Conservation (phyloP, 768 basidiomycete genomes). For the Termitomyces sp. region DNA sequence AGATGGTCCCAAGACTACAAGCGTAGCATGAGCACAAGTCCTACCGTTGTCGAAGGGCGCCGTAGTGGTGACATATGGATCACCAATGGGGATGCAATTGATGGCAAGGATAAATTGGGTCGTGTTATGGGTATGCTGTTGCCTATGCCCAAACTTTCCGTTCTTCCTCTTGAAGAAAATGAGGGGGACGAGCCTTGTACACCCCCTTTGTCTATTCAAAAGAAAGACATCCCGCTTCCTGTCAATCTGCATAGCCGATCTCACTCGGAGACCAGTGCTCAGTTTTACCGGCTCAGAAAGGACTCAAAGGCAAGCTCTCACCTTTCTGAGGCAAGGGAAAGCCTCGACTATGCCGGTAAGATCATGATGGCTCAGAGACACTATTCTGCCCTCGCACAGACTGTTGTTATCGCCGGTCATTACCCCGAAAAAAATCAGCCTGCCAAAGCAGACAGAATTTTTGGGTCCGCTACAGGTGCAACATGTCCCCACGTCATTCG, state of each 20-base stretch:
- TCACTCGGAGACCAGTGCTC: constrained; percentile 52
- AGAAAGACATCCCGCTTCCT: constrained; percentile 43
- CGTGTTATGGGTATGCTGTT: constrained; percentile 62
- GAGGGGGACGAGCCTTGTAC: constrained; percentile 41
- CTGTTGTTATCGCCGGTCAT: constrained; percentile 46
- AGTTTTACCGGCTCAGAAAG: constrained; percentile 49
- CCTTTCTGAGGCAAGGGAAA: constrained; percentile 48
- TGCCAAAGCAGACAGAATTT: constrained; percentile 26
- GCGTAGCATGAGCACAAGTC: constrained; percentile 57
- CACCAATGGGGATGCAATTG: constrained; percentile 66
- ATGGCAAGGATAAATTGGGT: constrained; percentile 58
- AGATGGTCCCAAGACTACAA: constrained; percentile 57
- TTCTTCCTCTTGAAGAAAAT: constrained; percentile 58
- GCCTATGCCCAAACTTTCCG: constrained; percentile 63
- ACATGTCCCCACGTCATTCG: constrained; percentile 25
- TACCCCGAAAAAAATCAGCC: constrained; percentile 39
- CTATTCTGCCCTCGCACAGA: constrained; percentile 68
- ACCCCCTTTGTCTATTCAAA: constrained; percentile 61
- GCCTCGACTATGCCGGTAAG: constrained; percentile 44
- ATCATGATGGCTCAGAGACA: constrained; percentile 76
- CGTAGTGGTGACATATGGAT: constrained; percentile 77
- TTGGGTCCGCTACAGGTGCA: constrained; percentile 36
- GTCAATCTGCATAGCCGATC: constrained; percentile 48
- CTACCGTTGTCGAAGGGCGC: constrained; percentile 66
- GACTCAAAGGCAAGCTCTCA: constrained; percentile 58